Evolutionary conservation across 2,329 filamentous ascomycete genomes (phyloP).

Genomic region (Ceratocystis lukuohia): DNA sequence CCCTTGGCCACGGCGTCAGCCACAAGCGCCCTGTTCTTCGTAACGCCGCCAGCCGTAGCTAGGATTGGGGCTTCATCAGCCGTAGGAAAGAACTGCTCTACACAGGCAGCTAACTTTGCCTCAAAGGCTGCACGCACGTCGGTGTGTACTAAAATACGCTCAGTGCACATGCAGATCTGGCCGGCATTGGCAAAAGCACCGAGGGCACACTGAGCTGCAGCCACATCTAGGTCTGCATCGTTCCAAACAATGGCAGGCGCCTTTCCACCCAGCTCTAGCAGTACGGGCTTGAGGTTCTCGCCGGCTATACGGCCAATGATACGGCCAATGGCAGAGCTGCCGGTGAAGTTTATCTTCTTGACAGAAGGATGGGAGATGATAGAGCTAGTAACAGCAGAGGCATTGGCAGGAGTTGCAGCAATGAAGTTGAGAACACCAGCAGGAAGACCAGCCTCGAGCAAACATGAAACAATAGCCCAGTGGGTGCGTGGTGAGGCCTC

Average conservation of each 20-base stretch:
- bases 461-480: conserved; percentile 47
- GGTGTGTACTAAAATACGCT: conserved; percentile 51
- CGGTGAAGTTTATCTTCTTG: conserved; percentile 79
- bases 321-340: conserved; percentile 58
- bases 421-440: conserved; percentile 62
- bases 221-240: conserved; percentile 62
- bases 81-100: conserved; percentile 35
- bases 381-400: conserved; percentile 50
- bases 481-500: conserved; percentile 53
- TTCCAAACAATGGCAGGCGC: conserved; percentile 64
- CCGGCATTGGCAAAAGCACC: conserved; percentile 62
- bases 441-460: conserved; percentile 65
- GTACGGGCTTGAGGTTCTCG: conserved; percentile 60
- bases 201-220: conserved; percentile 52
- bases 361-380: conserved; percentile 54
- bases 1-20: conserved; percentile 56
- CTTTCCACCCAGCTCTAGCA: conserved; percentile 77
- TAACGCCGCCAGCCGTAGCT: conserved; percentile 52
- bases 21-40: conserved; percentile 54
- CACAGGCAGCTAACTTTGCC: conserved; percentile 29
- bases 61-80: conserved; percentile 54
- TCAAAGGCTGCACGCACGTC: conserved; percentile 36
- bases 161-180: conserved; percentile 78
- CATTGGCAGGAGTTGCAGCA: conserved; percentile 50
- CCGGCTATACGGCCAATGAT: conserved; percentile 59